Base-by-base conservation (phyloP, 108 stramenopile species). In the Stephanodiscus minutulus region DNA sequence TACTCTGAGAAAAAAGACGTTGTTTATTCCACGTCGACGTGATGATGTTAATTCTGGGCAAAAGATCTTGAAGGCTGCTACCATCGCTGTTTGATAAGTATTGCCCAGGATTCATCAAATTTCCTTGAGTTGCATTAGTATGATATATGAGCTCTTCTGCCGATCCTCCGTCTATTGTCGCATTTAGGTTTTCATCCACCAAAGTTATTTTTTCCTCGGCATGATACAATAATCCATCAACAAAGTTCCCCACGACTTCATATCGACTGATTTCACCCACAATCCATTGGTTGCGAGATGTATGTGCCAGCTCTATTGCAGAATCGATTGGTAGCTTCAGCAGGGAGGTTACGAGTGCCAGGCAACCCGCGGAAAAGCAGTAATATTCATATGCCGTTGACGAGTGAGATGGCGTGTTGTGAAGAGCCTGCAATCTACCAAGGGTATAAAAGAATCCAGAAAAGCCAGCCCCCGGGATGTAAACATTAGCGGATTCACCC, bases 341-440 rank as follows among this genome's bases (percentile, higher is more conserved):
- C 27, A 79, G 52, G 22, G 81, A 43, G 9, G 90, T 69, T 3
- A 86, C 76, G 12, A 87, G 80, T 5, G 83, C 90, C 17, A 91
- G 66, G 52, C 90, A 91, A 36, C 90, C 87, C 5, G 90, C 83
- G 12, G 85, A 86, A 63, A 86, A 91, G 62, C 90, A 91, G 74
- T 84, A 79, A 50, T 75, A 84, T 28, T 73, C 61, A 41, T 76
- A 41, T 13, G 17, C 11, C 7, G 41, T 48, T 7, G 31, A 21
- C 10, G 67, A 21, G 7, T 36, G 35, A 37, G 33, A 21, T 20
- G 43, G 12, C 28, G 77, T 63, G 39, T 37, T 54, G 25, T 74
- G 64, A 15, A 86, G 53, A 54, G 65, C 39, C 8, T 72, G 61
- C 56, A 79, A 60, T 44, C 83, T 79, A 50, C 91, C 91, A 48